A percentile compares a stretch with the other conserved stretches of the same genome.
Evolutionary conservation across 306 rosid genomes (phyloP).

Genomic region (Trifolium subterraneum): DNA sequence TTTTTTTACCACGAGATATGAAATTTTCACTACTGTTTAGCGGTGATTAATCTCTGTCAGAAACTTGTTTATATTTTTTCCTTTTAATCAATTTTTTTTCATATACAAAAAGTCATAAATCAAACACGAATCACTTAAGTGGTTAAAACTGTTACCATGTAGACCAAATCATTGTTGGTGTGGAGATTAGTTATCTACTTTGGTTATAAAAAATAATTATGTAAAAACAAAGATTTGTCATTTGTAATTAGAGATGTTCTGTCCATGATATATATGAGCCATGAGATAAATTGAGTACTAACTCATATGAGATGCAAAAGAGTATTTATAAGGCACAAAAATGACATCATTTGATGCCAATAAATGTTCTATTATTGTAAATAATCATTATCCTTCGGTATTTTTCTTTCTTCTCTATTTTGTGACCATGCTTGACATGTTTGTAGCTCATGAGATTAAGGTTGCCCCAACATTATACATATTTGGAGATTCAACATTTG

Average conservation of each 20-base stretch:
- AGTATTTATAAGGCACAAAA: background rate
- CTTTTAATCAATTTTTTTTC: no score
- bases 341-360: conserved; percentile 28
- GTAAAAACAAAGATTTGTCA: background rate
- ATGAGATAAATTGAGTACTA: background rate
- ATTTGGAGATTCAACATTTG: conserved; percentile 62
- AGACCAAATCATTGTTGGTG: no score
- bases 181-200: no score
- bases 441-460: conserved; percentile 10
- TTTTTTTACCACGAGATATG: no score
- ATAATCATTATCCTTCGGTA: background rate
- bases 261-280: background rate
- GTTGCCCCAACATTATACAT: conserved; percentile 43
- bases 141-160: no score
- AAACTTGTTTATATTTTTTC: no score
- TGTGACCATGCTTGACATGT: conserved; percentile 26
- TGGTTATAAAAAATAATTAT: no score
- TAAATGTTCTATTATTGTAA: background rate
- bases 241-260: conserved; percentile 2
- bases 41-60: no score
- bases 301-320: no score
- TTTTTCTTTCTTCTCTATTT: conserved; percentile 25
- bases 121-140: no score
- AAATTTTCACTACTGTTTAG: no score
- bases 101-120: no score